Evolutionary conservation across 1,284 basidiomycete species (phyloP), one percentile per base, ranked within the genome.

Genomic region (Ustilago tritici): DNA sequence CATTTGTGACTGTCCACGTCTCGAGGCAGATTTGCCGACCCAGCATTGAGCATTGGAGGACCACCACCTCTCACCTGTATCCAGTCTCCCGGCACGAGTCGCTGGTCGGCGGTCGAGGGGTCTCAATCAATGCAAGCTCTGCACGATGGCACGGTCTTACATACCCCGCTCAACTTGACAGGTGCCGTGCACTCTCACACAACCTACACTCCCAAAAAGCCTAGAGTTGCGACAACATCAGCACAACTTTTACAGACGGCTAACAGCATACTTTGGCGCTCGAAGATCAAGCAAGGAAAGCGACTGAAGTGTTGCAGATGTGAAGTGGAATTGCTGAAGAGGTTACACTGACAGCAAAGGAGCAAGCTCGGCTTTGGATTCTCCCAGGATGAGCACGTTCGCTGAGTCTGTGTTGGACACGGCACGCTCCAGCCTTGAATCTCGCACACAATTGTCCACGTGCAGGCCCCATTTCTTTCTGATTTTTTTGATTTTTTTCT

Each of bases 1-100:
- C 69, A 71, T 50, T 31, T 54, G 55, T 35, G 38, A 52, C 38
- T 61, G 63, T 70, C 63, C 69, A 70, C 69, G 69, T 70, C 68
- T 40, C 14, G 14, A 40, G 38, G 38, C 17, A 15, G 31, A 32
- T 43, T 56, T 41, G 55, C 55, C 55, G 55, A 40, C 40, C 15
- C 36, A 17, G 15, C 7, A 7, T 43, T 11, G n/a, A n/a, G n/a
- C 43, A 19, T 11, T 11, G n/a, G 43, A 46, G 19, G 43, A 23
- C 19, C 19, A 3, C 43, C 43, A 46, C 43, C 19, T 19, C 40
- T n/a, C 11, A n/a, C 23, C 19, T 47, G 9, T 14, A 38, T 38
- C 36, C 36, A 9, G 9, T 38, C 36, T 38, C 36, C 12, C 4
- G 40, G 12, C 1, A 41, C 40, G 15, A 17, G 12, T 12, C 40